Evolutionary conservation across 306 rosid genomes (phyloP), one percentile per base, ranked within the genome.

Genomic region (Gleditsia sinensis): DNA sequence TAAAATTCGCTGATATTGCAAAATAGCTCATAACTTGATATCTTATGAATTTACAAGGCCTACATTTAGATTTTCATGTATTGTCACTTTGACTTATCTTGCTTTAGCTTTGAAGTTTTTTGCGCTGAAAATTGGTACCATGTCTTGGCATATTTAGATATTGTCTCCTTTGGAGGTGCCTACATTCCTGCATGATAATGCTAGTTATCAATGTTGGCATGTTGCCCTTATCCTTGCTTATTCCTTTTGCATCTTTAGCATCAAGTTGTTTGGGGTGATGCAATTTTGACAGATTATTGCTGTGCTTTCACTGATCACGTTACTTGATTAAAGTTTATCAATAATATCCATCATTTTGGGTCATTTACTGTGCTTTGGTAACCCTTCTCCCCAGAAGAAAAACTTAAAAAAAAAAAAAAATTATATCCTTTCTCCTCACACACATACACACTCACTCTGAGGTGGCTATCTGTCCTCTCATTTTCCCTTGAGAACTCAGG

Each of bases 281-380:
- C 39, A 16, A 16, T 64, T 71, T 59, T 11, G 43, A 8, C 30
- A 30, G 24, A 42, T 36, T 9, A n/a, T 56, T 36, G 19, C 57
- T 55, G 49, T 55, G 32, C 43, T 23, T 63, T 58, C 14, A 6
- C 27, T 46, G 27, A 5, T 24, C 46, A 33, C 63, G 23, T 68
- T 23, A 3, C 64, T n/a, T n/a, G n/a, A n/a, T n/a, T n/a, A n/a
- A n/a, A n/a, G 54, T 73, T 37, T 79, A 37, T 79, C n/a, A 9
- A 28, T 27, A 17, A 25, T 11, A n/a, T 10, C 49, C 21, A 28
- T 74, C n/a, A 6, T 19, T 40, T 58, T 66, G 36, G 39, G 5
- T 20, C 43, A 54, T 64, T 57, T 21, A 28, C 49, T 4, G 12
- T 76, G 59, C 64, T 46, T 48, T 12, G 42, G 20, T n/a, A n/a